Evolutionary conservation across 2,329 filamentous ascomycete genomes (phyloP).

Genomic region (Arthrinium phaeospermum): DNA sequence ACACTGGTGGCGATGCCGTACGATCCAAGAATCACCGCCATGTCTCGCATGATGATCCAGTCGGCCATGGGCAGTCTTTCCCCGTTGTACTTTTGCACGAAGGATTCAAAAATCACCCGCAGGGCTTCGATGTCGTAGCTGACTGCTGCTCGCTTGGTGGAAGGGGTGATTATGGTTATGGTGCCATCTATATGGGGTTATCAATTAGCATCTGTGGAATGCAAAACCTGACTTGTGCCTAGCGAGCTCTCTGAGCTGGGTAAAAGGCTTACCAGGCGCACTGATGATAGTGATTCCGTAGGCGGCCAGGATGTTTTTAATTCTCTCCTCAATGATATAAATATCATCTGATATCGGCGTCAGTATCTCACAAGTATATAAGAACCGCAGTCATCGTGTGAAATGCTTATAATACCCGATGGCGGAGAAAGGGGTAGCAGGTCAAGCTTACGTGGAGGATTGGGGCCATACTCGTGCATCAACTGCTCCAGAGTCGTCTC

Average conservation of each 20-base stretch:
- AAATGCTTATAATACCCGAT: neutral
- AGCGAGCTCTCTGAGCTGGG: neutral
- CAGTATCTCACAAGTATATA: neutral
- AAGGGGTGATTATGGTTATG: constrained; percentile 21
- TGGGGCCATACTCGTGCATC: constrained; percentile 23
- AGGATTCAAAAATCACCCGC: constrained; percentile 3
- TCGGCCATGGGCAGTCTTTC: constrained; percentile 28
- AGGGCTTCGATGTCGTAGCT: constrained; percentile 21
- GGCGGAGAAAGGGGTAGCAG: neutral
- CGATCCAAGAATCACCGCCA: constrained; percentile 29
- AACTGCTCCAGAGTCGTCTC: constrained; percentile 28
- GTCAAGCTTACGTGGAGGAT: constrained; percentile 20
- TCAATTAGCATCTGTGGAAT: neutral
- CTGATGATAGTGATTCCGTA: constrained; percentile 22
- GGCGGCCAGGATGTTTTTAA: constrained; percentile 23
- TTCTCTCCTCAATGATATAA: constrained; percentile 24
- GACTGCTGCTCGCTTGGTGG: constrained; percentile 20
- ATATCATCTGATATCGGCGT: constrained; percentile 19
- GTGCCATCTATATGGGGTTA: constrained; percentile 17
- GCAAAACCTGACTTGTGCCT: no score
- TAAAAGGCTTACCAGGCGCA: constrained; percentile 12
- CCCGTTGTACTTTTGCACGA: constrained; percentile 24
- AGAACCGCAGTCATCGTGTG: neutral
- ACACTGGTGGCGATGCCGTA: constrained; percentile 27
- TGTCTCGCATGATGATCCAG: constrained; percentile 31